Evolutionary conservation across 371 early-diverging fungal genomes (phyloP).

Genomic region (Edhazardia aedis): DNA sequence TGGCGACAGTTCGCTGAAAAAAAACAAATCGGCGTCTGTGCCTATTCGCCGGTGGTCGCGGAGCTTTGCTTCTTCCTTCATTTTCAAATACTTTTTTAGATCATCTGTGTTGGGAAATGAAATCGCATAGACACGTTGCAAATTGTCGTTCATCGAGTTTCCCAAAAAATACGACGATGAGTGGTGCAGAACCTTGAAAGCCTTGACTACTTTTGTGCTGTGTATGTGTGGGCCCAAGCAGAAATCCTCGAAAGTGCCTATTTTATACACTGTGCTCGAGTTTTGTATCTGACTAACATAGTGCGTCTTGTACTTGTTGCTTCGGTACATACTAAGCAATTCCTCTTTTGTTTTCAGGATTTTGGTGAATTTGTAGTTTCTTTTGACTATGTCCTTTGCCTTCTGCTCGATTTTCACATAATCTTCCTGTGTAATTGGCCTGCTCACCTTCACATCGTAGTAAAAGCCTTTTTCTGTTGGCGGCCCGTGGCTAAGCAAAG

Average conservation of each 20-base stretch:
- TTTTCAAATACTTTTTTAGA: slow-evolving; percentile 71
- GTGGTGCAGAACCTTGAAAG: slow-evolving; percentile 66
- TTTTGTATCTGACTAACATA: slow-evolving; percentile 44
- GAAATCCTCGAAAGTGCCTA: slow-evolving; percentile 88
- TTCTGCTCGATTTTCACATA: slow-evolving; percentile 60
- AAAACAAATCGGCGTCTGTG: slow-evolving; percentile 69
- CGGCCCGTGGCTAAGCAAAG: slow-evolving; percentile 85
- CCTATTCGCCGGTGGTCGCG: slow-evolving; percentile 93
- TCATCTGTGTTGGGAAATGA: slow-evolving; percentile 87
- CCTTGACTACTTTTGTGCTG: slow-evolving; percentile 72
- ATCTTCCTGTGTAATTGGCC: slow-evolving; percentile 57
- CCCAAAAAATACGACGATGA: slow-evolving; percentile 90
- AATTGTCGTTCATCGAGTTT: slow-evolving; percentile 73
- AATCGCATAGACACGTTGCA: slow-evolving; percentile 91
- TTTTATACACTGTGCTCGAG: slow-evolving; percentile 85
- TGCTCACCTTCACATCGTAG: slow-evolving; percentile 55
- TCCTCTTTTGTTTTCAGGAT: slow-evolving; percentile 64
- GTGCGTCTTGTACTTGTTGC: slow-evolving; percentile 44
- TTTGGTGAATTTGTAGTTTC: slow-evolving; percentile 79
- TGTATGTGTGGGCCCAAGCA: slow-evolving; percentile 93
- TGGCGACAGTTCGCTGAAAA: slow-evolving; percentile 79
- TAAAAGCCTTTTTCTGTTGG: slow-evolving; percentile 92
- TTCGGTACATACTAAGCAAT: slow-evolving; percentile 76
- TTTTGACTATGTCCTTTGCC: slow-evolving; percentile 64
- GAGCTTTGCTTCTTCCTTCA: slow-evolving; percentile 76